Conservation (phyloP, 805 yeast genomes). For the Maudiozyma turicensis region DNA sequence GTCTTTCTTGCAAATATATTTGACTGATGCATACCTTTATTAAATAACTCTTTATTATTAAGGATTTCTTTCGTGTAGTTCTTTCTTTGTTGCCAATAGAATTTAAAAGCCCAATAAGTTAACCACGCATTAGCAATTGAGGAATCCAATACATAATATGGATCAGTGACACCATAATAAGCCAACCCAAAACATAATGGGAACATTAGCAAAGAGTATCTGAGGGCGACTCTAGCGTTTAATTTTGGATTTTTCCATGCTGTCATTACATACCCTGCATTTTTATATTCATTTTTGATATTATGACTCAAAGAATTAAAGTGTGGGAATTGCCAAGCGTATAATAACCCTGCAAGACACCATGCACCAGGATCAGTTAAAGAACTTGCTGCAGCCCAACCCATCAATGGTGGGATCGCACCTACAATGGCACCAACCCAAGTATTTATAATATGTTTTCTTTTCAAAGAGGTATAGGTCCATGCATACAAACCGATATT, state of each 20-base stretch:
- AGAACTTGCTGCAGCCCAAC: slow-evolving; percentile 91
- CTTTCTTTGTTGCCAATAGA: slow-evolving; percentile 73
- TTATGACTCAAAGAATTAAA: slow-evolving; percentile 87
- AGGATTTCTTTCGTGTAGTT: slow-evolving; percentile 39
- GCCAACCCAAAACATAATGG: slow-evolving; percentile 81
- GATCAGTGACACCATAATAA: slow-evolving; percentile 74
- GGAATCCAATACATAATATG: slow-evolving; percentile 72
- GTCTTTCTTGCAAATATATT: slow-evolving; percentile 68
- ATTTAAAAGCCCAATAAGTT: slow-evolving; percentile 63
- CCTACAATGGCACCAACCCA: slow-evolving; percentile 99
- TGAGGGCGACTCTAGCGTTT: slow-evolving; percentile 85
- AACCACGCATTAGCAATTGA: slow-evolving; percentile 80
- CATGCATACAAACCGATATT: slow-evolving; percentile 83
- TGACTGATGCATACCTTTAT: slow-evolving; percentile 52
- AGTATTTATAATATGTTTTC: slow-evolving; percentile 78
- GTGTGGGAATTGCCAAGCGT: slow-evolving; percentile 99
- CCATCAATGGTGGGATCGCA: slow-evolving; percentile 97
- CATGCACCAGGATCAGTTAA: slow-evolving; percentile 85
- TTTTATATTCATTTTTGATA: slow-evolving; percentile 75
- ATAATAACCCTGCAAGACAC: slow-evolving; percentile 81
- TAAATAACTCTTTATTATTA: slow-evolving; percentile 28
- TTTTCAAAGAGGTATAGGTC: slow-evolving; percentile 82
- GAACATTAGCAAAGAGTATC: slow-evolving; percentile 88
- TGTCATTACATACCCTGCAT: slow-evolving; percentile 96
- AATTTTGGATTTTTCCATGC: slow-evolving; percentile 85